Evolutionary conservation across 2,329 filamentous ascomycete genomes (phyloP).

Genomic region (Trichocomaceae sp.): DNA sequence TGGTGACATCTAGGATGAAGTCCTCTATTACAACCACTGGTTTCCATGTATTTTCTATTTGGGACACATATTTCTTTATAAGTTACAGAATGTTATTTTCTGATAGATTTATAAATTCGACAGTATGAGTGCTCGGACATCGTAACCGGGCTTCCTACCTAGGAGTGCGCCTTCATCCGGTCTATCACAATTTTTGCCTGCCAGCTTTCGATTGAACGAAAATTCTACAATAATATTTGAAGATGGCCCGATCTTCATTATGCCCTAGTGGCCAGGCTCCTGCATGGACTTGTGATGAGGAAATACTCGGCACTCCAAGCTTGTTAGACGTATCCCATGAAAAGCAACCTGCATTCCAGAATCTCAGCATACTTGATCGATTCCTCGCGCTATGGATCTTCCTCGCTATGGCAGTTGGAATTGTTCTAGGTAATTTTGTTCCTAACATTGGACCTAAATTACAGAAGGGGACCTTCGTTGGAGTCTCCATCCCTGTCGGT

Average conservation of each 20-base stretch:
- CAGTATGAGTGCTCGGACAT: background rate
- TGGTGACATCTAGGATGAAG: background rate
- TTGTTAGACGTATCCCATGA: background rate
- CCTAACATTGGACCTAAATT: slow-evolving; percentile 54
- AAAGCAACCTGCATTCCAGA: slow-evolving; percentile 1
- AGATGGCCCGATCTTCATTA: background rate
- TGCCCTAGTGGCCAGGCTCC: background rate
- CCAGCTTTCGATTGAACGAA: background rate
- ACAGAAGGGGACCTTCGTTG: slow-evolving; percentile 65
- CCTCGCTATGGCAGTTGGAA: slow-evolving; percentile 68
- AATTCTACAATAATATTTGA: background rate
- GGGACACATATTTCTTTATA: background rate
- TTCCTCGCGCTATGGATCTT: slow-evolving; percentile 68
- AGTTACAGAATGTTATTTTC: background rate
- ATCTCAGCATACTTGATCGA: slow-evolving; percentile 53
- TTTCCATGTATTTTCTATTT: background rate
- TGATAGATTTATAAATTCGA: background rate
- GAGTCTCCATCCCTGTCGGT: slow-evolving; percentile 63
- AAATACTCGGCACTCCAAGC: background rate
- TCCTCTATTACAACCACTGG: background rate
- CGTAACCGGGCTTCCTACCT: background rate
- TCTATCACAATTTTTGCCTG: background rate
- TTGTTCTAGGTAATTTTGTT: slow-evolving; percentile 71
- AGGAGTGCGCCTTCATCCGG: background rate
- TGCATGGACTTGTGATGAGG: background rate